A percentile compares a stretch with the other conserved stretches of the same genome.
Conservation (phyloP, 2,329 filamentous ascomycete genomes). For the Huntiella bhutanensis region DNA sequence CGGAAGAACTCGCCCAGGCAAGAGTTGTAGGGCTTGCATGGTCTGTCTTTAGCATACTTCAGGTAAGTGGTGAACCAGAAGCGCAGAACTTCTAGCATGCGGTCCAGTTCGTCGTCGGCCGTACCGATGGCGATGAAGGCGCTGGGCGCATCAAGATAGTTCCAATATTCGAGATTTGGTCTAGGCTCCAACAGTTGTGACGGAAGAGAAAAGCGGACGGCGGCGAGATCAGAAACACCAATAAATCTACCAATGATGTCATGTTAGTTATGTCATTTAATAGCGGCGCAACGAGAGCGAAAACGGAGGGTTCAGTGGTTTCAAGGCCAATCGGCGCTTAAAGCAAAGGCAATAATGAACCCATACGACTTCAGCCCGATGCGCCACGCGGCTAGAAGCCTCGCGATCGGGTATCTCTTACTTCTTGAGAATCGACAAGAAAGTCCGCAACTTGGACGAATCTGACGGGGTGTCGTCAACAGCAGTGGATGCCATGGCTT, state of each 20-base stretch:
- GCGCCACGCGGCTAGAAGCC: not conserved
- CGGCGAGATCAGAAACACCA: conserved; percentile 84
- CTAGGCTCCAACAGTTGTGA: conserved; percentile 90
- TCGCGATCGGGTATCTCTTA: conserved; percentile 5
- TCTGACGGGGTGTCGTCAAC: conserved; percentile 10
- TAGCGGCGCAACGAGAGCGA: not conserved
- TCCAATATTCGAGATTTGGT: conserved; percentile 97
- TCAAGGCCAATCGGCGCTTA: too few species aligned
- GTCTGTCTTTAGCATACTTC: conserved; percentile 97
- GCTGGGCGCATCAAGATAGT: conserved; percentile 87
- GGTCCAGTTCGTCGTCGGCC: conserved; percentile 75
- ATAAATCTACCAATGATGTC: conserved; percentile 49
- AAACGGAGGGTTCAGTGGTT: not conserved
- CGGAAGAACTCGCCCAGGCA: conserved; percentile 94
- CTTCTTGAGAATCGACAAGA: conserved; percentile 11
- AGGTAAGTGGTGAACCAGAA: conserved; percentile 99
- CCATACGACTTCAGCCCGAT: too few species aligned
- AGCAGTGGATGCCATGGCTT: conserved; percentile 8
- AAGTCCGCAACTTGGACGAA: conserved; percentile 8
- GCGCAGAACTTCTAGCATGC: conserved; percentile 82
- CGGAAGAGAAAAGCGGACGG: conserved; percentile 87
- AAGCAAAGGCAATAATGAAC: too few species aligned
- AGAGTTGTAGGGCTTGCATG: conserved; percentile 98
- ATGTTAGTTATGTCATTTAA: not conserved
- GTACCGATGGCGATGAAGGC: conserved; percentile 71